phyloP scores from a whole-genome alignment of 306 rosid genomes.

The Corylus americana region DNA sequence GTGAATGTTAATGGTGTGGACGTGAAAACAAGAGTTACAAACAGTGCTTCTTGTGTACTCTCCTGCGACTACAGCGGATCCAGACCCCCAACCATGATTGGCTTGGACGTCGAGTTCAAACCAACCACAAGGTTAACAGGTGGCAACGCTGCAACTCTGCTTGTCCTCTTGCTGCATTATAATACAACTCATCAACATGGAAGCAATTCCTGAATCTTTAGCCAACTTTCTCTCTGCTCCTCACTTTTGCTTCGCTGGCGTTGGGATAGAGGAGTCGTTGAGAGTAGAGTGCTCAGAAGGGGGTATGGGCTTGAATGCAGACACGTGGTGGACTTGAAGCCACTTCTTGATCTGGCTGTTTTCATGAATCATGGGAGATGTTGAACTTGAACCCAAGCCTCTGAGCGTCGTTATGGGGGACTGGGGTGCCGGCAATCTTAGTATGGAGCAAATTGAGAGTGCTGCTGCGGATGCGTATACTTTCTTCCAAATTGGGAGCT shows the following conservation, averaged over 20 bases:
- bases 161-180: neutral
- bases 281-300: neutral
- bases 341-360: neutral
- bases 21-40: neutral
- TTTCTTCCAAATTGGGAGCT: neutral
- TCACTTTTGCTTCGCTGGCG: slow-evolving; percentile 12
- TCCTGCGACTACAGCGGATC: neutral
- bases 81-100: neutral
- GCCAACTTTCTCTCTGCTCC: neutral
- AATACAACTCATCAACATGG: neutral
- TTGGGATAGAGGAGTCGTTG: neutral
- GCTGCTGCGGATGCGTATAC: neutral
- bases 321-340: neutral
- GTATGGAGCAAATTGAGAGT: slow-evolving; percentile 4
- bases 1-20: neutral
- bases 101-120: neutral
- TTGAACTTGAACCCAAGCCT: neutral
- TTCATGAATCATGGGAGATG: neutral
- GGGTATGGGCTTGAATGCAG: slow-evolving; percentile 4
- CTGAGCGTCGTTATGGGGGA: neutral
- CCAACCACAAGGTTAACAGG: neutral
- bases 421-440: neutral
- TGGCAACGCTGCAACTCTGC: neutral
- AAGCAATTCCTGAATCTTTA: neutral
- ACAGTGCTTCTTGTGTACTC: slow-evolving; percentile 7